A percentile compares a stretch with the other conserved stretches of the same genome.
These are phyloP conservation scores for Botryotinia calthae DNA, from an alignment of 2,329 filamentous ascomycete species.

Conservation along the genomic window DNA sequence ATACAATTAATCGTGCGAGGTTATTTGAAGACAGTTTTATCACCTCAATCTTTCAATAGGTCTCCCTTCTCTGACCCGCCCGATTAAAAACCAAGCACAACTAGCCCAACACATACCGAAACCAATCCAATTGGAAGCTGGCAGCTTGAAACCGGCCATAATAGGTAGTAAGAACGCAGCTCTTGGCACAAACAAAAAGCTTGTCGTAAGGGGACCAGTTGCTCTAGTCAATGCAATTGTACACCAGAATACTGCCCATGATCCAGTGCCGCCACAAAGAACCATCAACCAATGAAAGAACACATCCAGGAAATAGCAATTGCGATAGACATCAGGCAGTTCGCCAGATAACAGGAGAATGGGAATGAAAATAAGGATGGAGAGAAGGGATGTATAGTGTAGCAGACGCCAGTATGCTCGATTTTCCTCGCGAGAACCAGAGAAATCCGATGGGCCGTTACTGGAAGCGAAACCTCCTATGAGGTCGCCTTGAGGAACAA, in stretches of 20 bases:
- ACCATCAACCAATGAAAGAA: constrained; percentile 56
- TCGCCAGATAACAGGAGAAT: constrained; percentile 51
- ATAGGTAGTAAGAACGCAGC: constrained; percentile 49
- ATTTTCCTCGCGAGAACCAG: constrained; percentile 45
- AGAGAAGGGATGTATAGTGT: constrained; percentile 51
- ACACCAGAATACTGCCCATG: constrained; percentile 48
- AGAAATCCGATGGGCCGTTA: constrained; percentile 31
- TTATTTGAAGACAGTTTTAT: background rate
- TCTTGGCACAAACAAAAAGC: constrained; percentile 49
- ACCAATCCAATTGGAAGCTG: constrained; percentile 51
- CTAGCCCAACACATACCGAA: constrained; percentile 50
- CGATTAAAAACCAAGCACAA: constrained; percentile 49
- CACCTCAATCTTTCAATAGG: constrained; percentile 30
- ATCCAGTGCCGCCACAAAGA: constrained; percentile 47
- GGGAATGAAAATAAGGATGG: constrained; percentile 48
- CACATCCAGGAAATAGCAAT: constrained; percentile 54
- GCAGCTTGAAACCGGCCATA: constrained; percentile 48
- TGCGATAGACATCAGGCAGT: constrained; percentile 47
- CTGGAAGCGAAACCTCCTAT: constrained; percentile 40
- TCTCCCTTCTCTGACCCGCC: constrained; percentile 43
- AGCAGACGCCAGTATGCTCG: constrained; percentile 51
- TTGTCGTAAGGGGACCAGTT: constrained; percentile 50
- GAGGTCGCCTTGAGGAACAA: constrained; percentile 46
- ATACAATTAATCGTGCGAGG: background rate
- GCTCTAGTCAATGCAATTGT: constrained; percentile 49